Percentiles rank a stretch among this genome's conserved stretches.
These are phyloP conservation scores for Smittium culicis DNA, from an alignment of 371 early-diverging fungal genomes.

Conservation along the genomic window DNA sequence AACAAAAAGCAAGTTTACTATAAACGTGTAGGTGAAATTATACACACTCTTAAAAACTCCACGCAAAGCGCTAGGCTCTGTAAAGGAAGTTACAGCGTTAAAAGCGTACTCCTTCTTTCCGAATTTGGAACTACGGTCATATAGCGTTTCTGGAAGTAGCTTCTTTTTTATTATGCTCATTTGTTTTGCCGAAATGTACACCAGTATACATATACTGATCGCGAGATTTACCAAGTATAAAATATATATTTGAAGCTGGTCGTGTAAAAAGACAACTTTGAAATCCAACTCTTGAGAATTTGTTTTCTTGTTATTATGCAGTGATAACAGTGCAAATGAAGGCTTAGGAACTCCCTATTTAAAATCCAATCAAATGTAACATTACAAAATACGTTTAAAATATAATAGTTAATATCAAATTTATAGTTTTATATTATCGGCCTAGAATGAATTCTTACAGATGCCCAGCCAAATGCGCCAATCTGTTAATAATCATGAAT, in stretches of 20 bases:
- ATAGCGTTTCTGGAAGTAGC: too few relatives aligned
- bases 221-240: background rate
- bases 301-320: background rate
- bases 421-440: too few relatives aligned
- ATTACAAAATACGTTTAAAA: too few relatives aligned
- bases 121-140: too few relatives aligned
- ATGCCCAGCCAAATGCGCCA: slow-evolving; percentile 11
- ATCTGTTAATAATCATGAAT: background rate
- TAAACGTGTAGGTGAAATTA: background rate
- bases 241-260: background rate
- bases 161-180: background rate
- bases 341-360: slow-evolving; percentile 7
- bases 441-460: slow-evolving; percentile 7
- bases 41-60: too few relatives aligned
- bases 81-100: too few relatives aligned
- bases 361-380: too few relatives aligned
- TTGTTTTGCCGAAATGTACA: background rate
- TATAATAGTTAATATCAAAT: too few relatives aligned
- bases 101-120: too few relatives aligned
- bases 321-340: background rate
- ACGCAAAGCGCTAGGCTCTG: too few relatives aligned
- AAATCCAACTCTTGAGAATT: background rate
- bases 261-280: background rate
- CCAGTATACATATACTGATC: background rate
- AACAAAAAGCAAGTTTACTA: background rate